phyloP scores from a whole-genome alignment of 2,329 filamentous ascomycete species.

The Cercospora canescens region DNA sequence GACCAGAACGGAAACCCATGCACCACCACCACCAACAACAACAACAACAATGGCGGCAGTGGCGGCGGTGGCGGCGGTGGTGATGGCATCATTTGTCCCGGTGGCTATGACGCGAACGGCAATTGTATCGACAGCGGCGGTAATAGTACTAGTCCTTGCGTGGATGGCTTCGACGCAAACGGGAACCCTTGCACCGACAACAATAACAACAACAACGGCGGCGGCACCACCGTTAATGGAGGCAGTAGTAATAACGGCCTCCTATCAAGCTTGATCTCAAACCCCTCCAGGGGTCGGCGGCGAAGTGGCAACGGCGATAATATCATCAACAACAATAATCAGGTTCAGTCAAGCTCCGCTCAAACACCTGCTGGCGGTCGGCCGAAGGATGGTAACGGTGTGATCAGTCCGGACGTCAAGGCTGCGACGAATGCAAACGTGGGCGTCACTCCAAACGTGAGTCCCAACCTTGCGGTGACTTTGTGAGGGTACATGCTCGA shows the following conservation, averaged over 20 bases:
- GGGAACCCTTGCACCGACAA: neutral
- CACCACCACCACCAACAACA: neutral
- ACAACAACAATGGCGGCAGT: neutral
- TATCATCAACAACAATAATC: neutral
- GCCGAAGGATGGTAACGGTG: too few relatives aligned
- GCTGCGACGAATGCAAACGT: neutral
- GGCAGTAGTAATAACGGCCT: too few relatives aligned
- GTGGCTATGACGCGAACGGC: too few relatives aligned
- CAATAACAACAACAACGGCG: neutral
- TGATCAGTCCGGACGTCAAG: neutral
- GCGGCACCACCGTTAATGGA: neutral
- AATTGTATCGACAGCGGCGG: too few relatives aligned
- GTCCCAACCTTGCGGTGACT: neutral
- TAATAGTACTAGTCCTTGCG: neutral
- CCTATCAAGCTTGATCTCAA: too few relatives aligned
- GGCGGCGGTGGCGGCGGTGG: neutral
- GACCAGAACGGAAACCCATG: neutral
- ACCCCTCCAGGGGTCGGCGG: too few relatives aligned
- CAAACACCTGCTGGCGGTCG: too few relatives aligned
- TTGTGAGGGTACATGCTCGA: too few relatives aligned
- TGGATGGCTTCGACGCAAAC: neutral
- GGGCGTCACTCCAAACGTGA: neutral
- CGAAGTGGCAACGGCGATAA: neutral
- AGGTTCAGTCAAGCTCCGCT: too few relatives aligned
- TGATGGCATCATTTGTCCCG: too few relatives aligned